Evolutionary conservation across 2,329 filamentous ascomycete genomes (phyloP), one percentile per base, ranked within the genome.

Genomic region (Aspergillus tamarii): DNA sequence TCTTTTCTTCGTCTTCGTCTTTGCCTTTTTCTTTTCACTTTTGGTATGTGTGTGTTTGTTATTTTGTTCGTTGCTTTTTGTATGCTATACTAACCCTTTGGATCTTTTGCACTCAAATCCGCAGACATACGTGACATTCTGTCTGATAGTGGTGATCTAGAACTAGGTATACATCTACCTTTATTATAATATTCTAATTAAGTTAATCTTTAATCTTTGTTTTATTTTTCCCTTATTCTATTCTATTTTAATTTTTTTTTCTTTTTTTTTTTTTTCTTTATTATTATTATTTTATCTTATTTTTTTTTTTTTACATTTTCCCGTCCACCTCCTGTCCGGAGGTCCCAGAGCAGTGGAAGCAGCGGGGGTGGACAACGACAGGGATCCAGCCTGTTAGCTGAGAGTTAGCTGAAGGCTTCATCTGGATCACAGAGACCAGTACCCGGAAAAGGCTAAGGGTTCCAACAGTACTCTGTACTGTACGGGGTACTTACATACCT

Each of bases 271-370:
- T 6, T 26, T 26, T 23, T 14, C 11, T 7, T 48, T 26, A 14
- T 30, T 19, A 1, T 3, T 3, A 11, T 28, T 14, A 4, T 6
- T 50, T 30, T n/a, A n/a, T n/a, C n/a, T n/a, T n/a, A n/a, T 19
- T 28, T 2, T 30, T 19, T 30, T 30, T 50, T 19, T 30, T 30
- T 50, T 16, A 11, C 11, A 4, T 16, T 12, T 50, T 63, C 36
- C 56, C 57, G 52, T 54, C 62, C 56, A 57, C 64, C 63, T 62
- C 59, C 60, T 61, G 61, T 64, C 59, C 59, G 60, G 66, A 52
- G 59, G 66, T 68, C 69, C 71, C 66, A 72, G 66, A 66, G 63
- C 62, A 70, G 66, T 72, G 70, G 69, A 70, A 72, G 64, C 69
- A 67, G 70, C 67, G 70, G 70, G 64, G 69, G 64, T 65, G 64